These are phyloP conservation scores for Scheffersomyces stambukii DNA, from an alignment of 1,139 yeast species.

Conservation along the genomic window DNA sequence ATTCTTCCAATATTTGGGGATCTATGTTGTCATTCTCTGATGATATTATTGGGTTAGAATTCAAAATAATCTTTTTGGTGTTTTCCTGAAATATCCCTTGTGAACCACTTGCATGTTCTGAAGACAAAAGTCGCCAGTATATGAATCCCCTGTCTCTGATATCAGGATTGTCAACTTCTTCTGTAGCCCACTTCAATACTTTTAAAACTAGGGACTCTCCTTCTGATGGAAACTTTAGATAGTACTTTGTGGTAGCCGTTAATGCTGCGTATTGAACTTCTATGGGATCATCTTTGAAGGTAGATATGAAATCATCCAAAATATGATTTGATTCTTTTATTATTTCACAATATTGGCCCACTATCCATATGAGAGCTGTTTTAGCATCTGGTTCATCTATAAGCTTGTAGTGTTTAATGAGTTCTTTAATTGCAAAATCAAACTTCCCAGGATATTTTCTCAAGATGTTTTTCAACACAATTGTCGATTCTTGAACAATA, in stretches of 20 bases:
- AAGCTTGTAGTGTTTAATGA: conserved; percentile 41
- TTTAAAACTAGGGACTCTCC: conserved; percentile 58
- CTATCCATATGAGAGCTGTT: conserved; percentile 77
- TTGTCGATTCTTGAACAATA: conserved; percentile 75
- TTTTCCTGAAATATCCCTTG: conserved; percentile 32
- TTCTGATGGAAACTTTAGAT: conserved; percentile 50
- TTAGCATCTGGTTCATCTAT: conserved; percentile 79
- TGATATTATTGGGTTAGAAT: conserved; percentile 58
- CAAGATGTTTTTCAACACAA: conserved; percentile 72
- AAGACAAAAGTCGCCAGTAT: conserved; percentile 77
- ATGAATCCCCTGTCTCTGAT: conserved; percentile 79
- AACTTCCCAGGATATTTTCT: conserved; percentile 63
- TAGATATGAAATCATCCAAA: conserved; percentile 40
- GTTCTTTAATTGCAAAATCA: conserved; percentile 33
- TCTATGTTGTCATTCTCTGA: conserved; percentile 71
- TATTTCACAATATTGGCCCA: conserved; percentile 64
- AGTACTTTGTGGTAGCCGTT: conserved; percentile 72
- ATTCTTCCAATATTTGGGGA: conserved; percentile 67
- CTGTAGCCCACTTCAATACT: conserved; percentile 69
- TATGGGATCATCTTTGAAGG: conserved; percentile 56
- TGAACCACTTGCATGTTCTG: conserved; percentile 26
- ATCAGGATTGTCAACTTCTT: conserved; percentile 73
- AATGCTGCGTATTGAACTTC: conserved; percentile 74
- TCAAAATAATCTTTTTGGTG: conserved; percentile 56
- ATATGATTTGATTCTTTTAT: conserved; percentile 46